Conservation (phyloP, 2,329 filamentous ascomycete genomes). For the Xylaria arbuscula region DNA sequence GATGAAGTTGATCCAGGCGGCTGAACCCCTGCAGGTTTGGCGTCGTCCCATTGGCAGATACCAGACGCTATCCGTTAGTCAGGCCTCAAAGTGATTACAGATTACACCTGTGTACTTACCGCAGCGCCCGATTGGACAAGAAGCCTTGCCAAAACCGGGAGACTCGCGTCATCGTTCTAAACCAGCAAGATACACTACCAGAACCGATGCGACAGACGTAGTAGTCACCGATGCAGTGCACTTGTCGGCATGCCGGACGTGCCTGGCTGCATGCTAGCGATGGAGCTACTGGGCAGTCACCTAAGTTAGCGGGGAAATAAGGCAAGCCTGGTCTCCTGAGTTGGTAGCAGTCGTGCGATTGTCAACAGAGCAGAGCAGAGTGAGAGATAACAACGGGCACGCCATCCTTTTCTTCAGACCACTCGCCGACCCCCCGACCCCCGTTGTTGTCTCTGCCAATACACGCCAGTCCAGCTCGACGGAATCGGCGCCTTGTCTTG, state of each 20-base stretch:
- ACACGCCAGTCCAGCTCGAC: background rate
- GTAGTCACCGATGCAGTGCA: background rate
- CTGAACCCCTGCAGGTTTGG: slow-evolving; percentile 16
- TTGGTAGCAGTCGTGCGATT: background rate
- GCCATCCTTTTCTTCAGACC: slow-evolving; percentile 23
- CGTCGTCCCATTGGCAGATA: slow-evolving; percentile 18
- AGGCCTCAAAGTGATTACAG: slow-evolving; percentile 12
- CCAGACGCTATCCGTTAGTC: slow-evolving; percentile 1
- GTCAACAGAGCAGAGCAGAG: slow-evolving; percentile 15
- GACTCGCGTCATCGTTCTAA: slow-evolving; percentile 35
- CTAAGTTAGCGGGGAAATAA: slow-evolving; percentile 21
- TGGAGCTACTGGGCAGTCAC: background rate
- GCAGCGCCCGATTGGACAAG: slow-evolving; percentile 28
- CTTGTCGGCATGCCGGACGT: background rate
- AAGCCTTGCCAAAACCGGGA: slow-evolving; percentile 28
- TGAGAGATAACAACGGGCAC: slow-evolving; percentile 28
- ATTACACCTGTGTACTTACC: slow-evolving; percentile 3
- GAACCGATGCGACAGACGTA: slow-evolving; percentile 15
- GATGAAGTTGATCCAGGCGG: slow-evolving; percentile 11
- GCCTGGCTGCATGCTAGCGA: background rate
- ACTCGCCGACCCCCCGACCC: slow-evolving; percentile 1
- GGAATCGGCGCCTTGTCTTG: slow-evolving; percentile 9
- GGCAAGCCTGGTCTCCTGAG: background rate
- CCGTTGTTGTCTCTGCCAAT: slow-evolving; percentile 1
- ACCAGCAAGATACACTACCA: slow-evolving; percentile 14